Conservation (phyloP, 176 grass and related monocot species). For the Microstegium vimineum region DNA sequence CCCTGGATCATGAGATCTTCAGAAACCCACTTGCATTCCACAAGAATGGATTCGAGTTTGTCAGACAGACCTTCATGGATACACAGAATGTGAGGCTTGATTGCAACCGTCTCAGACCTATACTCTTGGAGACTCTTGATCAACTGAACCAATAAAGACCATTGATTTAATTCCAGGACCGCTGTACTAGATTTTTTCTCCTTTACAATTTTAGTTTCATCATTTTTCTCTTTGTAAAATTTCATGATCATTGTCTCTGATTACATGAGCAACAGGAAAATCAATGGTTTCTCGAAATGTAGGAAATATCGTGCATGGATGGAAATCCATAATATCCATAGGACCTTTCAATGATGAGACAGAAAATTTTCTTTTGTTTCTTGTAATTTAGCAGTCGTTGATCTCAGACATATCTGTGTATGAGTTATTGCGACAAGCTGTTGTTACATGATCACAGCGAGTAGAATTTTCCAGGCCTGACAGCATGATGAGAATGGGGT, state of each 20-base stretch:
- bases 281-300: slow-evolving; percentile 2
- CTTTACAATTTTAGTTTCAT: slow-evolving; percentile 3
- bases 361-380: not conserved
- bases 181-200: too few relatives aligned
- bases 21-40: slow-evolving; percentile 59
- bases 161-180: not conserved
- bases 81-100: slow-evolving; percentile 80
- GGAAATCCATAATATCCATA: slow-evolving; percentile 22
- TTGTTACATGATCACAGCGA: not conserved
- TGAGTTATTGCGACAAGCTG: not conserved
- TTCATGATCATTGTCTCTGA: slow-evolving; percentile 36
- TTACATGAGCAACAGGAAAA: slow-evolving; percentile 7
- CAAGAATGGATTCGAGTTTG: slow-evolving; percentile 55
- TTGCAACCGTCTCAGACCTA: slow-evolving; percentile 49
- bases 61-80: slow-evolving; percentile 73
- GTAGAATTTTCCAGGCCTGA: slow-evolving; percentile 16
- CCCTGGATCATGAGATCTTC: slow-evolving; percentile 66
- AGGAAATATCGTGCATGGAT: not conserved
- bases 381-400: not conserved
- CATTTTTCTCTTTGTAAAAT: slow-evolving; percentile 19
- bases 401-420: not conserved
- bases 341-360: slow-evolving; percentile 8
- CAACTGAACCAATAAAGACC: slow-evolving; percentile 54
- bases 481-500: not conserved
- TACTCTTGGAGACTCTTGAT: slow-evolving; percentile 68